Evolutionary conservation across 306 rosid species (phyloP), one percentile per base, ranked within the genome.

Genomic region (Dryas drummondii): DNA sequence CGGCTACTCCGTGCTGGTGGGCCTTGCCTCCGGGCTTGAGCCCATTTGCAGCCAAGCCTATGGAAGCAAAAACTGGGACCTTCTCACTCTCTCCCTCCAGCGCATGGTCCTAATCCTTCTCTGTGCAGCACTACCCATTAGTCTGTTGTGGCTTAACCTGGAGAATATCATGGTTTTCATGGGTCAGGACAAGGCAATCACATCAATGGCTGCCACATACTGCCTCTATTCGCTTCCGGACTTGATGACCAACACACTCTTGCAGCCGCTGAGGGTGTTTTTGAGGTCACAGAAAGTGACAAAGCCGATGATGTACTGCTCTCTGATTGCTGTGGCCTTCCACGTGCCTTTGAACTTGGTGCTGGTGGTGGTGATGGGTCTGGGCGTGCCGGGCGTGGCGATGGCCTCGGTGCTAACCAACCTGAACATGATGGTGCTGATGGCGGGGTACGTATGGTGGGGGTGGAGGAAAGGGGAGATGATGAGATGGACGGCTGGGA

Each of bases 1-100:
- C 19, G 99, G 99, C 71, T 94, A 94, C 90, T 94, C 99, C 64
- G 97, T 94, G 52, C 72, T 94, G 1, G 89, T 85, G 40, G 99
- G 97, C 8, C 88, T 94, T 0, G 97, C 99, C 4, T 82, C 99
- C 1, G 99, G 99, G 19, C 96, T 94, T 0, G 99, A 94, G 50
- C 97, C 99, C 0, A 91, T 91, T 1, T 94, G 99, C 64, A 82
- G 90, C 83, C 99, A 94, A 78, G 99, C 99, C 52, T 89, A 76
- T 47, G 99, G 99, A 0, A 74, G 86, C 86, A 87, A 86, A 68
- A 94, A 94, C 66, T 86, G 90, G 88, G 93, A 89, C 13, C 91
- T 92, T 0, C 96, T 92, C 1, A 74, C 88, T 1, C 84, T 86
- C 6, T 91, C 97, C 15, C 86, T 94, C 1, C 97, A 94, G 48